Conservation (phyloP, 192 early-diverging fungal genomes). For the Chytriomyces sp. region DNA sequence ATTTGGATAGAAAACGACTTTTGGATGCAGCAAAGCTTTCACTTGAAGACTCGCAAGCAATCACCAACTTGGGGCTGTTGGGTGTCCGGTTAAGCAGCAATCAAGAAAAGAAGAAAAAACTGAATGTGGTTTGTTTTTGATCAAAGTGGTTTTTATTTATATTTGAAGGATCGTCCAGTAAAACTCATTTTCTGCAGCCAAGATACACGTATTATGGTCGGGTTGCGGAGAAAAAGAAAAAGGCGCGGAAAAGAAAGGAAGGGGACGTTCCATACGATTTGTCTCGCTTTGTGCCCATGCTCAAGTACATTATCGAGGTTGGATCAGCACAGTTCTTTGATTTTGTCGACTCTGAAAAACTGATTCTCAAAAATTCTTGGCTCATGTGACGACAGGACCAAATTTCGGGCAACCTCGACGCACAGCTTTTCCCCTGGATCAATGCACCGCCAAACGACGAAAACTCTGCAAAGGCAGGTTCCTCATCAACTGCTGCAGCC, state of each 20-base stretch:
- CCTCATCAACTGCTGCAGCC: conserved; percentile 10
- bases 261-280: conserved; percentile 75
- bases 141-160: neutral
- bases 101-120: conserved; percentile 60
- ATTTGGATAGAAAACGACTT: conserved; percentile 71
- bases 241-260: conserved; percentile 55
- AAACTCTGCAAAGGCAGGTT: conserved; percentile 22
- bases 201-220: conserved; percentile 55
- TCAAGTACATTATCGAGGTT: conserved; percentile 73
- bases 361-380: no score
- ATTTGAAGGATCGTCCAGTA: neutral
- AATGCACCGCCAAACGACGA: conserved; percentile 55
- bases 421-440: conserved; percentile 69
- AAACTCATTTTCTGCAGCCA: neutral
- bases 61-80: conserved; percentile 73
- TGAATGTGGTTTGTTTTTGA: conserved; percentile 25
- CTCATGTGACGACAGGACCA: conserved; percentile 54
- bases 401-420: conserved; percentile 57
- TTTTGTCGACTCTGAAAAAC: no score
- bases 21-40: conserved; percentile 72
- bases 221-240: conserved; percentile 58
- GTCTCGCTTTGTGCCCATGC: conserved; percentile 75
- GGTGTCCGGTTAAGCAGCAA: conserved; percentile 61
- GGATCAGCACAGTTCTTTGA: neutral
- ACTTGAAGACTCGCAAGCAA: conserved; percentile 76